phyloP scores from a whole-genome alignment of 148 eudicot genomes.

The Camellia japonica region DNA sequence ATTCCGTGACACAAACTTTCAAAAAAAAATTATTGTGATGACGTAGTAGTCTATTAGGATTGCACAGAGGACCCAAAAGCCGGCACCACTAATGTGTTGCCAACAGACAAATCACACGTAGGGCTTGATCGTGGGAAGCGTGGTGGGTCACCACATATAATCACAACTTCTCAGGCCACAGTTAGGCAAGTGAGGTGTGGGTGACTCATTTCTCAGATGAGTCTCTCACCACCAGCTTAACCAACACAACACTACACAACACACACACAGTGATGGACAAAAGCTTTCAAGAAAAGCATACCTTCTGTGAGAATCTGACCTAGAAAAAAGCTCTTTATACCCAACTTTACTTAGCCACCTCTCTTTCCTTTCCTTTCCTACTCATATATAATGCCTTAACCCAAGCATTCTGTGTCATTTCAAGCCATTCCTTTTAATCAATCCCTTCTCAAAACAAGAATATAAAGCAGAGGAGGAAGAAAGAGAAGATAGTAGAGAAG shows the following conservation, averaged over 20 bases:
- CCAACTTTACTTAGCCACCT: slow-evolving; percentile 29
- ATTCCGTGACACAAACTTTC: too few species aligned
- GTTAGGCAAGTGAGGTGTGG: slow-evolving; percentile 17
- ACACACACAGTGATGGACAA: not conserved
- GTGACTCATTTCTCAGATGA: slow-evolving; percentile 15
- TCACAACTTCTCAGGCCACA: slow-evolving; percentile 7
- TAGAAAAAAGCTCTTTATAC: slow-evolving; percentile 18
- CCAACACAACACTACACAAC: not conserved
- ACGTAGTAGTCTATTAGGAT: too few species aligned
- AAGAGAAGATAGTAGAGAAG: not conserved
- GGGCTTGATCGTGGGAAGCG: not conserved
- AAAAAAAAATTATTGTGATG: too few species aligned
- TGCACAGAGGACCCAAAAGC: too few species aligned
- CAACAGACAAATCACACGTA: not conserved
- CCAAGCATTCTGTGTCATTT: slow-evolving; percentile 12
- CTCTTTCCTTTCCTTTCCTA: slow-evolving; percentile 4
- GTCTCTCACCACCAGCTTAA: not conserved
- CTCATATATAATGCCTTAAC: not conserved
- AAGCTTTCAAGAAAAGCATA: slow-evolving; percentile 10
- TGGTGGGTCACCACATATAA: slow-evolving; percentile 3
- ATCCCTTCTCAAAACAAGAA: not conserved
- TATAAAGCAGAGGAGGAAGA: slow-evolving; percentile 10
- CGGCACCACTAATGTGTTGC: not conserved
- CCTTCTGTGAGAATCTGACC: slow-evolving; percentile 22
- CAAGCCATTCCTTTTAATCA: not conserved